Evolutionary conservation across 345 rosid species (phyloP).

Genomic region (Arabis hirsuta): DNA sequence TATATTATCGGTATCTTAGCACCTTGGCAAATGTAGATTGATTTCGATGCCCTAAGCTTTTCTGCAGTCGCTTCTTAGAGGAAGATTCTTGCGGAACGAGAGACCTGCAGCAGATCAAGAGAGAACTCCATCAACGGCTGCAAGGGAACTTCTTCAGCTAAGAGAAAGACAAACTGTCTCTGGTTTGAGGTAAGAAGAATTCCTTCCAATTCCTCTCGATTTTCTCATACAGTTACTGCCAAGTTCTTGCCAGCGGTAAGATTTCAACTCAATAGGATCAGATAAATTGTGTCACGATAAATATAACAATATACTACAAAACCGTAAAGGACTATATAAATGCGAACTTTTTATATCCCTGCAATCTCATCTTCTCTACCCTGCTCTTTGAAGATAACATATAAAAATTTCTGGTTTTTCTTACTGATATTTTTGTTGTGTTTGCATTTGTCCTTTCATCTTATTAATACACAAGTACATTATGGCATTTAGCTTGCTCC

Average conservation of each 20-base stretch:
- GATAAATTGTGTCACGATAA: background rate
- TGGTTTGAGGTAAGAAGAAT: slow-evolving; percentile 61
- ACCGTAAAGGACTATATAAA: slow-evolving; percentile 2
- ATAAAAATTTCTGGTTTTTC: background rate
- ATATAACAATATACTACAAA: background rate
- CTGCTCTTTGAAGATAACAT: background rate
- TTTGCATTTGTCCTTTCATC: slow-evolving; percentile 4
- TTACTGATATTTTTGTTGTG: background rate
- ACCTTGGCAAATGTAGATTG: background rate
- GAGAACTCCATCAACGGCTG: slow-evolving; percentile 71
- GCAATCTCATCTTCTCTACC: background rate
- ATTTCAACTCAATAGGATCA: slow-evolving; percentile 11
- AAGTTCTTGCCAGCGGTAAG: slow-evolving; percentile 5
- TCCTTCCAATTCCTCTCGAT: slow-evolving; percentile 8
- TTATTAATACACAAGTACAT: background rate
- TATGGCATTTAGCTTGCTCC: slow-evolving; percentile 14
- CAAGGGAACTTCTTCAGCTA: slow-evolving; percentile 69
- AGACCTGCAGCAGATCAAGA: slow-evolving; percentile 59
- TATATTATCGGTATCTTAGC: background rate
- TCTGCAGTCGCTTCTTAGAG: slow-evolving; percentile 71
- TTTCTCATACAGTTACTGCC: background rate
- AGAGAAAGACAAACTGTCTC: slow-evolving; percentile 76
- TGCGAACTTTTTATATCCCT: background rate
- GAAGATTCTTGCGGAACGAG: slow-evolving; percentile 79
- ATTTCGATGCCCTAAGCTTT: background rate